Conservation (phyloP, 768 basidiomycete genomes). For the Kwoniella botswanensis region DNA sequence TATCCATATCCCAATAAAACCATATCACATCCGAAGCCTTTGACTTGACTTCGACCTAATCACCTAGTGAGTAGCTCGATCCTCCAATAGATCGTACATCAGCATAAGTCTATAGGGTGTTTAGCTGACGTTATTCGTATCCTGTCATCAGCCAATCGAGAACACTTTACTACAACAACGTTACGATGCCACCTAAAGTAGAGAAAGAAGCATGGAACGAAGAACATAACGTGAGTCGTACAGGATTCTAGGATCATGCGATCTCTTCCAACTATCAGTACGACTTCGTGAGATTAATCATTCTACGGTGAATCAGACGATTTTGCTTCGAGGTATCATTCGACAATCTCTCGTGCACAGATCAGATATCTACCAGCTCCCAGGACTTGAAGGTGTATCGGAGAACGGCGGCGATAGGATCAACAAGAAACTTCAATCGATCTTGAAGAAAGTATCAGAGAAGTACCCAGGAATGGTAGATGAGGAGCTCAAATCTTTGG, state of each 20-base stretch:
- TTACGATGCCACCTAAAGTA: conserved; percentile 6
- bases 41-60: too few species aligned
- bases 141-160: background rate
- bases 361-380: conserved; percentile 25
- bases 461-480: conserved; percentile 25
- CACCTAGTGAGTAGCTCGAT: too few species aligned
- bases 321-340: conserved; percentile 17
- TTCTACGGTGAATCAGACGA: background rate
- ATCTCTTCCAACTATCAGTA: too few species aligned
- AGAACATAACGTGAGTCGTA: conserved; percentile 18
- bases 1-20: too few species aligned
- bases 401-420: conserved; percentile 41
- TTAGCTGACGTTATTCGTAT: background rate
- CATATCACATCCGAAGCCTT: too few species aligned
- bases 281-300: too few species aligned
- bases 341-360: conserved; percentile 4
- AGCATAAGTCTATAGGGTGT: background rate
- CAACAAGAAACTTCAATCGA: conserved; percentile 40
- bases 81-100: too few species aligned
- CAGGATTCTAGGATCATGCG: too few species aligned
- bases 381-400: conserved; percentile 23
- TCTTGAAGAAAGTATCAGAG: conserved; percentile 28
- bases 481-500: conserved; percentile 23
- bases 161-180: background rate
- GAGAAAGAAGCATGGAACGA: conserved; percentile 23